Evolutionary conservation across 352 stramenopile genomes (phyloP).

Genomic region (Phytophthora melonis): DNA sequence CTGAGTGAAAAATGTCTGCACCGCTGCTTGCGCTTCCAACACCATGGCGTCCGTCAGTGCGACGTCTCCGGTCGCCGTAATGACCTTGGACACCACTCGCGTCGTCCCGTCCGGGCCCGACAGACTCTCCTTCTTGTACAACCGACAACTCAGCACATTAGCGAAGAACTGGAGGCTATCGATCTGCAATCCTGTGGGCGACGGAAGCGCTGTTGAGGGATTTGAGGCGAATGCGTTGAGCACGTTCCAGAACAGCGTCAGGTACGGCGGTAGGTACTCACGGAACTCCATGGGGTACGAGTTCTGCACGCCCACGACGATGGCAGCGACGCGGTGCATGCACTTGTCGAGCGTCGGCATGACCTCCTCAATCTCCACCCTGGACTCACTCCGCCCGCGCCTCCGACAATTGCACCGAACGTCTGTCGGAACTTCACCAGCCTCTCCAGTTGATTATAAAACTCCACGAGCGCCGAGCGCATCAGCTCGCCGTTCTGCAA

Average conservation of each 20-base stretch:
- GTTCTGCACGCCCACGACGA: slow-evolving; percentile 80
- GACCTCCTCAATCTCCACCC: slow-evolving; percentile 20
- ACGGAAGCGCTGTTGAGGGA: slow-evolving; percentile 8
- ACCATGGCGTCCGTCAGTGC: slow-evolving; percentile 83
- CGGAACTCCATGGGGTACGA: slow-evolving; percentile 89
- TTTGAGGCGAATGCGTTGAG: slow-evolving; percentile 38
- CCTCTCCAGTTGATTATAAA: slow-evolving; percentile 78
- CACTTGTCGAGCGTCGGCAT: slow-evolving; percentile 66
- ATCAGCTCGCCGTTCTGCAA: slow-evolving; percentile 70
- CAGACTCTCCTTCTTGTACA: slow-evolving; percentile 85
- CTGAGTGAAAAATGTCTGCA: slow-evolving; percentile 66
- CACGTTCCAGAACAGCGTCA: slow-evolving; percentile 74
- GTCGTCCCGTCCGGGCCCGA: slow-evolving; percentile 48
- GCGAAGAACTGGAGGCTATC: slow-evolving; percentile 82
- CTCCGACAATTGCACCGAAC: slow-evolving; percentile 18
- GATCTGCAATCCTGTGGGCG: slow-evolving; percentile 63
- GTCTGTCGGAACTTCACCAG: slow-evolving; percentile 58
- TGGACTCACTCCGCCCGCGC: not conserved
- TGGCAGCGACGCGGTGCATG: slow-evolving; percentile 64
- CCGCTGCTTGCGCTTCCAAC: slow-evolving; percentile 65
- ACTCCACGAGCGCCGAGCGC: slow-evolving; percentile 64
- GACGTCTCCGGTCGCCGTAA: slow-evolving; percentile 82
- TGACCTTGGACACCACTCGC: slow-evolving; percentile 75
- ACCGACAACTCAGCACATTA: slow-evolving; percentile 80
- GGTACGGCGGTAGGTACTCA: slow-evolving; percentile 73